Conservation (phyloP, 306 rosid species). For the Pueraria montana region DNA sequence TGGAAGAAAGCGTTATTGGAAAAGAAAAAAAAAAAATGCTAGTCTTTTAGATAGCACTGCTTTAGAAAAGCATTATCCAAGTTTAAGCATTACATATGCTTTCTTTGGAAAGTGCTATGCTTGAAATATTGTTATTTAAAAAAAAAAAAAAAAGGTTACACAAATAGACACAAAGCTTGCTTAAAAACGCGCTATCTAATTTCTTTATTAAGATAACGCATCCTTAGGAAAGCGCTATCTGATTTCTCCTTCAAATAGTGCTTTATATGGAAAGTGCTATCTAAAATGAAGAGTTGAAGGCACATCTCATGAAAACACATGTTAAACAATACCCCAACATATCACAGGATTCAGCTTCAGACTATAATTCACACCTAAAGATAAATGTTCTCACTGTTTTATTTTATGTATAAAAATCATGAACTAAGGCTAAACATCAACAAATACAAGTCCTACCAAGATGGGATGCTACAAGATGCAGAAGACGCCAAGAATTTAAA, state of each 20-base stretch:
- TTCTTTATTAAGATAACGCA: background rate
- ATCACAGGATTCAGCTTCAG: background rate
- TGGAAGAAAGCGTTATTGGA: background rate
- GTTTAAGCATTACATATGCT: background rate
- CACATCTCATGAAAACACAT: background rate
- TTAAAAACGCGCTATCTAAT: background rate
- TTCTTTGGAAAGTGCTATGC: background rate
- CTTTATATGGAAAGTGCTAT: background rate
- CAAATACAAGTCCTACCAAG: constrained; percentile 8
- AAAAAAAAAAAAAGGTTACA: background rate
- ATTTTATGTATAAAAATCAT: background rate
- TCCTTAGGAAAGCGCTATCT: background rate
- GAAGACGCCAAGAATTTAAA: constrained; percentile 1
- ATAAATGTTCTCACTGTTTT: background rate
- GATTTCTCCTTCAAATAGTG: background rate
- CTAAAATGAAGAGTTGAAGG: background rate
- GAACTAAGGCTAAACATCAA: background rate
- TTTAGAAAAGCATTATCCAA: background rate
- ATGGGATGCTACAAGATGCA: background rate
- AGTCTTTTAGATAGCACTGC: background rate
- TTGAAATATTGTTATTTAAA: background rate
- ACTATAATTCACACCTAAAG: background rate
- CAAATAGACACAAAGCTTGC: background rate
- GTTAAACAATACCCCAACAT: background rate
- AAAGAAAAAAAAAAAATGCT: no score